A percentile compares a stretch with the other conserved stretches of the same genome.
These are phyloP conservation scores for Entrophospora sp. DNA, from an alignment of 192 early-diverging fungal genomes.

Conservation along the genomic window DNA sequence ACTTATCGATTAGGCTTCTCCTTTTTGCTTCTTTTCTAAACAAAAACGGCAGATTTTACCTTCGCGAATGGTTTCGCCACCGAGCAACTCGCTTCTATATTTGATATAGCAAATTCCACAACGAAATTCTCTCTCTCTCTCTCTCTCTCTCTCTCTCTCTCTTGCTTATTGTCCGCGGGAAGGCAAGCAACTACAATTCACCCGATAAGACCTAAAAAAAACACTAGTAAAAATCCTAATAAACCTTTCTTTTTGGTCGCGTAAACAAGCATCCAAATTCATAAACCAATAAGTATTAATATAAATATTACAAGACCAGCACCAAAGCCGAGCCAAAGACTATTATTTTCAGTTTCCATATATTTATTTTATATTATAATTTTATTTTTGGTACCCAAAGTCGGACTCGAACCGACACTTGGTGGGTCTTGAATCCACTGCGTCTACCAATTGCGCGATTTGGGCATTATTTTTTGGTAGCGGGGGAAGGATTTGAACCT, in stretches of 20 bases:
- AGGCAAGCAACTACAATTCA: background rate
- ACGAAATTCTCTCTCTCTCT: no score
- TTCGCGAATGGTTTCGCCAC: no score
- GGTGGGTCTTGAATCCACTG: constrained; percentile 7
- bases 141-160: no score
- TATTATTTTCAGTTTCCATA: no score
- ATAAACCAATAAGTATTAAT: background rate
- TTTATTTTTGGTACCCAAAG: constrained; percentile 9
- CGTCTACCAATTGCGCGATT: constrained; percentile 12
- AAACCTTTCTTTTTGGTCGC: background rate
- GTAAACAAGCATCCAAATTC: background rate
- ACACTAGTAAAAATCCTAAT: background rate
- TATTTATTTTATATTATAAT: no score
- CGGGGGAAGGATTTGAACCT: background rate
- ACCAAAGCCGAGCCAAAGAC: no score
- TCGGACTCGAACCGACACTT: constrained; percentile 10
- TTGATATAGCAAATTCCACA: no score
- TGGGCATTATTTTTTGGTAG: background rate
- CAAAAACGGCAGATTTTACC: no score
- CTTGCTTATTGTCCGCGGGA: background rate
- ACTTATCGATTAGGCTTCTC: no score
- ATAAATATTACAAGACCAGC: no score
- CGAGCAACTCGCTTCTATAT: no score
- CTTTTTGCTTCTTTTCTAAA: no score
- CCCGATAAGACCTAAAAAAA: background rate